Percentiles rank a stretch among this genome's conserved stretches.
phyloP scores from a whole-genome alignment of 116 monocot genomes.

The Dioscorea cayenensis region DNA sequence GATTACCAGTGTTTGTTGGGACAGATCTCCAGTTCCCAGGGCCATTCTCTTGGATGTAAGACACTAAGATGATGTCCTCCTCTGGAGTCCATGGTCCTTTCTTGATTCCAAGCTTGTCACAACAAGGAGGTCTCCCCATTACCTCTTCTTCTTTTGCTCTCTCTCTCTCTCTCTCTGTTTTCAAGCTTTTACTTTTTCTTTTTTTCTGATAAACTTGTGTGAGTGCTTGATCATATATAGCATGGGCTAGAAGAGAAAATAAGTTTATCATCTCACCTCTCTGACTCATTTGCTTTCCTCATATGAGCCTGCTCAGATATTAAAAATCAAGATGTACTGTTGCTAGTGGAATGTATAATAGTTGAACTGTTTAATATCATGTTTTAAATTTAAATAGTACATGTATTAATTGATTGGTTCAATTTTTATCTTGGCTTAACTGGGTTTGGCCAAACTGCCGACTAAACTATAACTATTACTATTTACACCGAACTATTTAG shows the following conservation, averaged over 20 bases:
- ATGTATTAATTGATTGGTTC: no score
- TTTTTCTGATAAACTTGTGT: slow-evolving; percentile 13
- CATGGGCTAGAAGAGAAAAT: neutral
- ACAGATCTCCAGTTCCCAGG: slow-evolving; percentile 59
- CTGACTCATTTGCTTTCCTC: slow-evolving; percentile 15
- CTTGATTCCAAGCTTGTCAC: slow-evolving; percentile 55
- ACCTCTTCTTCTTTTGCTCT: neutral
- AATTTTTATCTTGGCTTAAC: no score
- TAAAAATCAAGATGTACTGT: no score
- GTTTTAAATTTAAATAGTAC: no score
- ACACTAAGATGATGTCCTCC: slow-evolving; percentile 49
- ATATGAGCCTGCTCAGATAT: no score
- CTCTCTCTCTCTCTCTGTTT: slow-evolving; percentile 5
- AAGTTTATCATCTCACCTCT: slow-evolving; percentile 25
- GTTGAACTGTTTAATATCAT: no score
- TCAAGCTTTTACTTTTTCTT: neutral
- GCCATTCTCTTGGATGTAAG: slow-evolving; percentile 60
- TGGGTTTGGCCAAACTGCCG: no score
- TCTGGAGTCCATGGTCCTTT: slow-evolving; percentile 73
- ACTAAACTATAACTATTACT: no score
- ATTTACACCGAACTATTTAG: no score
- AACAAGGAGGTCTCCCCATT: slow-evolving; percentile 59
- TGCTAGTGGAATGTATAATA: no score
- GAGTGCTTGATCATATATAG: slow-evolving; percentile 18
- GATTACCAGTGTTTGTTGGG: slow-evolving; percentile 44